These are phyloP conservation scores for Oryza meyeriana DNA, from an alignment of 176 grass and related monocot genomes.

Conservation along the genomic window DNA sequence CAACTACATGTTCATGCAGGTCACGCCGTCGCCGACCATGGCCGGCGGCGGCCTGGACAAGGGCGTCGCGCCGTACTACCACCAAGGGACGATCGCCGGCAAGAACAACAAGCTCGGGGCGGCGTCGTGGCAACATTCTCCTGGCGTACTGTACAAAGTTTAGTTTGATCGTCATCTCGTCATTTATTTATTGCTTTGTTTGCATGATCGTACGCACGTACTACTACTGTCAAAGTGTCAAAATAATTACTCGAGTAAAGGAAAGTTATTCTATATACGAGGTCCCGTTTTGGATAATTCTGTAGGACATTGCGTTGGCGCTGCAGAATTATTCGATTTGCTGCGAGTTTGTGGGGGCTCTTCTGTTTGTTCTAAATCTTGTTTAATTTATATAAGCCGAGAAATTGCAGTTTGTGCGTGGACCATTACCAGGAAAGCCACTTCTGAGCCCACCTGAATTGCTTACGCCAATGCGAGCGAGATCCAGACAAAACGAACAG, in stretches of 20 bases:
- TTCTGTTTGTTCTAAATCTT: too few species aligned
- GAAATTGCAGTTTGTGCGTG: too few species aligned
- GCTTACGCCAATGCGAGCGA: too few species aligned
- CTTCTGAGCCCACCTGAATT: too few species aligned
- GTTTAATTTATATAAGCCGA: too few species aligned
- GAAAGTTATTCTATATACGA: too few species aligned
- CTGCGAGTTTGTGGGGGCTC: too few species aligned
- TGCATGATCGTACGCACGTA: not conserved
- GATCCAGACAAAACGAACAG: too few species aligned
- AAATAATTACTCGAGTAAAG: not conserved
- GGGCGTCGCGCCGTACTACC: slow-evolving; percentile 29
- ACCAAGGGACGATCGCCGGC: slow-evolving; percentile 4
- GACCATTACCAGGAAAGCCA: too few species aligned
- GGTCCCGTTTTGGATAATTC: too few species aligned
- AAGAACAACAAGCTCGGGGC: not conserved
- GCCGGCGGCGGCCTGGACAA: not conserved
- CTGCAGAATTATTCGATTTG: too few species aligned
- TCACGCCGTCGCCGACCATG: slow-evolving; percentile 55
- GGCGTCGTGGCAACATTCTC: not conserved
- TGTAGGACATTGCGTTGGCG: too few species aligned
- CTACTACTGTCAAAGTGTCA: not conserved
- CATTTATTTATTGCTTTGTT: not conserved
- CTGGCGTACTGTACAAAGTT: slow-evolving; percentile 2
- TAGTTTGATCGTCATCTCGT: slow-evolving; percentile 9
- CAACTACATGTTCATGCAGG: slow-evolving; percentile 98